Evolutionary conservation across 495 filamentous ascomycete species (phyloP), one percentile per base, ranked within the genome.

Genomic region (Pyrenula massariospora): DNA sequence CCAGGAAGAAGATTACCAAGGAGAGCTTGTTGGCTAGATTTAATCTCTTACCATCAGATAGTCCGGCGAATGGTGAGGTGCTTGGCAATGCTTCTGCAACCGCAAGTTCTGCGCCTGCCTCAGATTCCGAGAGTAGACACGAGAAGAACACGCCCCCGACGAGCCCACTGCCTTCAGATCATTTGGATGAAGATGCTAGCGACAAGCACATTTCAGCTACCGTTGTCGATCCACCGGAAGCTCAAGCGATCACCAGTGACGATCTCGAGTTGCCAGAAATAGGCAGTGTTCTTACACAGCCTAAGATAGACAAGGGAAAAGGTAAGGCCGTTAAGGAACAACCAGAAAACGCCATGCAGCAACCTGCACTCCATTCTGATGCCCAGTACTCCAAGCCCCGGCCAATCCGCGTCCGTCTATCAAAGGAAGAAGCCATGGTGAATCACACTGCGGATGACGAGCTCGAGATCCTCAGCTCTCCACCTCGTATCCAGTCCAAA

Each of bases 1-100:
- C 90, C 2, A 93, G 87, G 73, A 96, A 93, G 74, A 96, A 91
- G 70, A 87, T 96, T 55, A 84, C 84, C 11, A 95, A 89, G 64
- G 80, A 86, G 19, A 85, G 86, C 52, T 75, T 98, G 21, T 88
- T 99, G 65, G 84, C 88, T 42, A 78, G 80, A 24, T 95, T 96
- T 72, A 88, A 89, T 65, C 91, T 85, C 62, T 79, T 74, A 57
- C 70, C 78, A 52, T 56, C 70, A 65, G 20, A 50, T 65, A 22
- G 50, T 67, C 31, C 54, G 57, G 22, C 23, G 50, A 12, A 65
- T n/a, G 63, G 55, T 10, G 54, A 62, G n/a, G 52, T 61, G 12
- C 57, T 56, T 1, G 63, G 62, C 12, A 73, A 67, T n/a, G 70
- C 68, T 10, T 75, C 75, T 2, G 69, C 68, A 1, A 65, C 68